Base-by-base conservation (phyloP, 208 protist species). In the Crithidia sp. region DNA sequence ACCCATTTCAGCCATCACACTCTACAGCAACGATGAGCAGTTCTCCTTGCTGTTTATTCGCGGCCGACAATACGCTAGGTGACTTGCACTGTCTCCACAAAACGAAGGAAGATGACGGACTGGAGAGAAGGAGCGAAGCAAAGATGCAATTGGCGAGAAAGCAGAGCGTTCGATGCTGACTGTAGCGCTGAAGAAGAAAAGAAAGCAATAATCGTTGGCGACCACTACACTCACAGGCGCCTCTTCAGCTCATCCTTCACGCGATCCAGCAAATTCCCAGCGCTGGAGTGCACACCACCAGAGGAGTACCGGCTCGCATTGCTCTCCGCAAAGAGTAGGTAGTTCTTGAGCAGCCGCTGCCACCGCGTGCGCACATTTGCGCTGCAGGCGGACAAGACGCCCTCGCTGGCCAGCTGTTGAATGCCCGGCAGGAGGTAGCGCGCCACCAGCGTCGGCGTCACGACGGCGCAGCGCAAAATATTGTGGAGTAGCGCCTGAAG, bases 221-320 rank as follows among this genome's bases (percentile, higher is more conserved):
- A 28, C 28, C 1, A 28, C 1, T 28, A 28, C 28, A 12, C 14
- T 55, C 64, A 83, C 53, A 92, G 74, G 4, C 67, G 85, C 39
- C 71, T 79, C 71, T 85, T 94, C 50, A 86, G 58, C 52, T 89
- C 84, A 70, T 91, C 74, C 36, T 88, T 88, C 19, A 94, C 61
- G 49, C 84, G 79, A 39, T 85, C 77, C 59, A 91, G 74, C 14
- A 93, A 49, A 19, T 71, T 88, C 4, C 67, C 68, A 12, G 79
- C 67, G 10, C 69, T 70, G 7, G 76, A 57, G n/a, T 28, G 70
- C 0, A 59, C 71, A 4, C 47, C 55, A 47, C 63, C 59, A 7
- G 77, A 45, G 14, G 67, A 36, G 39, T 74, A 55, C 4, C 74
- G 59, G 53, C 45, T 72, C 5, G 68, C 76, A 81, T 83, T 90